Evolutionary conservation across 2,329 filamentous ascomycete genomes (phyloP), one percentile per base, ranked within the genome.

Genomic region (Thermomyces lanuginosus): DNA sequence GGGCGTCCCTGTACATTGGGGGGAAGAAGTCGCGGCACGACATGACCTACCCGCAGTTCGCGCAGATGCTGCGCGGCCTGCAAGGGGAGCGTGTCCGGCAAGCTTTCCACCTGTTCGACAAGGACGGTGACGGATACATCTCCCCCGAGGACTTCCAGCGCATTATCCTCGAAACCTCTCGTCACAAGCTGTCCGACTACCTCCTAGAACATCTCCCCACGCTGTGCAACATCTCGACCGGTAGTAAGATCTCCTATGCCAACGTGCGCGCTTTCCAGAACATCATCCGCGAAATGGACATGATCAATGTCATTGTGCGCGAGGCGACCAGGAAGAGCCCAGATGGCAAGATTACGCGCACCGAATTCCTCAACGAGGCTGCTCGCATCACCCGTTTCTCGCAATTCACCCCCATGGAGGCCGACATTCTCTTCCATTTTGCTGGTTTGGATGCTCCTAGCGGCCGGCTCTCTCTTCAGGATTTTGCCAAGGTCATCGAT

Each of bases 251-350:
- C 42, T 93, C 84, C 5, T 98, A 98, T 49, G 83, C 89, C 51
- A 93, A 92, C 49, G 89, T 98, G 16, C 74, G 89, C 39, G 89
- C 89, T 19, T 98, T 98, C 62, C 84, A 92, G 61, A 98, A 98
- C 52, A 76, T 98, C 56, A 86, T 98, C 43, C 76, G 79, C 45
- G 84, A 95, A 58, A 93, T 98, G 81, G 89, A 98, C 46, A 68
- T 95, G 44, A 81, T 95, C 26, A 89, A 98, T 61, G 63, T 92
- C 39, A 83, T 98, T 47, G 70, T 98, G 38, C 74, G 82, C 40
- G 82, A 82, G 46, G 89, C 89, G 19, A 79, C 82, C 37, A 60
- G 64, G 42, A 83, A 84, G 60, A 91, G 80, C 51, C 41, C 60
- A 7, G 89, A 98, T 51, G 82, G 83, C 48, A 92, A 82, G 60